Conservation (phyloP, 345 rosid genomes). For the Rhodamnia argentea region DNA sequence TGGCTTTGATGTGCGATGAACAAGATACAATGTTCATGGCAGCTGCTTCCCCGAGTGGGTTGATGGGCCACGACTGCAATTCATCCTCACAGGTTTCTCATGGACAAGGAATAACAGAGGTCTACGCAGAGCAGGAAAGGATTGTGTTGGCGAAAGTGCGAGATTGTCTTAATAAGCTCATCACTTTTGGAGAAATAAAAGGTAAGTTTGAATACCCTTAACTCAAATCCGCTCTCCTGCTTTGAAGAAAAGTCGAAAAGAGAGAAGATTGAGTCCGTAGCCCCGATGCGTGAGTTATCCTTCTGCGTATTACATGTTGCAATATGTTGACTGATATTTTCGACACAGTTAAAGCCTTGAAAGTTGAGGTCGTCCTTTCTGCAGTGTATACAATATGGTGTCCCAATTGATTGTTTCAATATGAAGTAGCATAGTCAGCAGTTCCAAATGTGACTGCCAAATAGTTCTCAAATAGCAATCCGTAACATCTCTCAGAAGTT, state of each 20-base stretch:
- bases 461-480: background rate
- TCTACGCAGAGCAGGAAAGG: slow-evolving; percentile 79
- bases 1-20: slow-evolving; percentile 99
- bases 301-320: background rate
- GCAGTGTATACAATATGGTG: background rate
- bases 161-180: slow-evolving; percentile 80
- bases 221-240: background rate
- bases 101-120: slow-evolving; percentile 52
- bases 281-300: background rate
- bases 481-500: background rate
- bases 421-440: background rate
- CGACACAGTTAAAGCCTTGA: background rate
- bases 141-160: slow-evolving; percentile 61
- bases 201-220: slow-evolving; percentile 27
- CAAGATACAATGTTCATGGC: slow-evolving; percentile 76
- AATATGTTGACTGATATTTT: background rate
- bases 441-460: background rate
- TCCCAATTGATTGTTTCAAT: background rate
- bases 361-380: background rate
- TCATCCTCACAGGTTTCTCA: slow-evolving; percentile 36
- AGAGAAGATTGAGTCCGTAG: background rate
- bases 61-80: slow-evolving; percentile 35
- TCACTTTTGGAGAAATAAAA: slow-evolving; percentile 78
- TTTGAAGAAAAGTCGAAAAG: background rate
- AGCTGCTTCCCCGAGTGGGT: slow-evolving; percentile 53